These are phyloP conservation scores for Dactylellina drechsleri DNA, from an alignment of 2,329 filamentous ascomycete species.

Conservation along the genomic window DNA sequence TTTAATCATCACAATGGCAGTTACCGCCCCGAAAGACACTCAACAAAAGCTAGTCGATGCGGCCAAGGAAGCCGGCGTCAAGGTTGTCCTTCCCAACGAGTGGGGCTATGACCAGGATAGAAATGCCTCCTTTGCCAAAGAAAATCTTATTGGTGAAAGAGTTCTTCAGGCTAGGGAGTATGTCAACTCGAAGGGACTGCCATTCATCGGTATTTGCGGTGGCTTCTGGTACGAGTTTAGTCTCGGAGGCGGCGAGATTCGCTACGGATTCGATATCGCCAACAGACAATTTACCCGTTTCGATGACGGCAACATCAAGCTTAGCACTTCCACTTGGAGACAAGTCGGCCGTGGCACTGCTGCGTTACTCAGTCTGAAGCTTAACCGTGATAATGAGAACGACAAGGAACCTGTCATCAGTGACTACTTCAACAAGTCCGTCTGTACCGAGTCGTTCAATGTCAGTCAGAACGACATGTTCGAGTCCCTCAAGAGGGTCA, in stretches of 20 bases:
- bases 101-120: slow-evolving; percentile 61
- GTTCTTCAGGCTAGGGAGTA: slow-evolving; percentile 59
- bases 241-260: slow-evolving; percentile 60
- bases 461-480: slow-evolving; percentile 74
- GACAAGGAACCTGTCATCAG: slow-evolving; percentile 63
- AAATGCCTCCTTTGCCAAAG: slow-evolving; percentile 60
- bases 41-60: slow-evolving; percentile 67
- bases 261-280: slow-evolving; percentile 67
- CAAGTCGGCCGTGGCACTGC: slow-evolving; percentile 69
- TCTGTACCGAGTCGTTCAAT: slow-evolving; percentile 69
- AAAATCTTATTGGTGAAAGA: slow-evolving; percentile 60
- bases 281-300: slow-evolving; percentile 61
- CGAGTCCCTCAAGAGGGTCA: slow-evolving; percentile 69
- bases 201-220: slow-evolving; percentile 64
- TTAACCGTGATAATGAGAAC: slow-evolving; percentile 59
- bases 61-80: slow-evolving; percentile 68
- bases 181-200: slow-evolving; percentile 61
- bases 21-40: slow-evolving; percentile 63
- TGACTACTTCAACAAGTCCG: slow-evolving; percentile 64
- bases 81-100: slow-evolving; percentile 69
- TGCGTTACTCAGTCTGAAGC: slow-evolving; percentile 64
- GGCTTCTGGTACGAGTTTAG: slow-evolving; percentile 69
- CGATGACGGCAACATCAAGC: slow-evolving; percentile 68
- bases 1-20: slow-evolving; percentile 68
- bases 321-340: slow-evolving; percentile 70